Percentiles rank a stretch among this genome's conserved stretches.
These are phyloP conservation scores for Puccinia polysora DNA, from an alignment of 1,284 basidiomycete genomes.

Conservation along the genomic window DNA sequence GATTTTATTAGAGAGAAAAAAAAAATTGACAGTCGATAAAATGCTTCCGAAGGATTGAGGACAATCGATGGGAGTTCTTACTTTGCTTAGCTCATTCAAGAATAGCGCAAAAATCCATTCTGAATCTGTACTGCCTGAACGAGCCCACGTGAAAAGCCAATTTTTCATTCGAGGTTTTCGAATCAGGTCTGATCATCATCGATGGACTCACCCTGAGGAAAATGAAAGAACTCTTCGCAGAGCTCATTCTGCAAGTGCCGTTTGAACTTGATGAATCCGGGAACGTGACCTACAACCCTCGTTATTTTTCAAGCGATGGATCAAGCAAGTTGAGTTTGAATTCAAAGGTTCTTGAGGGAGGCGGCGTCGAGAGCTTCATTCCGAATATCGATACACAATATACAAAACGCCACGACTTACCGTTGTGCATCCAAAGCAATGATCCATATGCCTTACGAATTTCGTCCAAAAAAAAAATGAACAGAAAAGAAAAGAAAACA, in stretches of 20 bases:
- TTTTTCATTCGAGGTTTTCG: conserved; percentile 9
- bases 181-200: conserved; percentile 10
- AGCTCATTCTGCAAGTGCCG: conserved; percentile 70
- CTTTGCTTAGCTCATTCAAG: conserved; percentile 64
- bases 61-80: conserved; percentile 53
- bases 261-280: conserved; percentile 74
- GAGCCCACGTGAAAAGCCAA: background rate
- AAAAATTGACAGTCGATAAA: background rate
- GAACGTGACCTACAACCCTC: conserved; percentile 63
- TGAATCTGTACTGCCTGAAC: conserved; percentile 61
- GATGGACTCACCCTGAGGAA: conserved; percentile 69
- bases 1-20: no score
- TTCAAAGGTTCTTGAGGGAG: conserved; percentile 42
- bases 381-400: no score
- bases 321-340: no score
- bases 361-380: conserved; percentile 23
- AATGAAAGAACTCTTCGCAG: conserved; percentile 75
- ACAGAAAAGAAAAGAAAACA: background rate
- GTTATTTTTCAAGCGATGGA: no score
- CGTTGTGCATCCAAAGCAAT: conserved; percentile 88
- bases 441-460: conserved; percentile 42
- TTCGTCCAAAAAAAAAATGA: background rate
- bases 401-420: conserved; percentile 52
- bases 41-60: background rate
- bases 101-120: conserved; percentile 93